Base-by-base conservation (phyloP, 2,329 filamentous ascomycete genomes). In the Cercospora brassicicola region DNA sequence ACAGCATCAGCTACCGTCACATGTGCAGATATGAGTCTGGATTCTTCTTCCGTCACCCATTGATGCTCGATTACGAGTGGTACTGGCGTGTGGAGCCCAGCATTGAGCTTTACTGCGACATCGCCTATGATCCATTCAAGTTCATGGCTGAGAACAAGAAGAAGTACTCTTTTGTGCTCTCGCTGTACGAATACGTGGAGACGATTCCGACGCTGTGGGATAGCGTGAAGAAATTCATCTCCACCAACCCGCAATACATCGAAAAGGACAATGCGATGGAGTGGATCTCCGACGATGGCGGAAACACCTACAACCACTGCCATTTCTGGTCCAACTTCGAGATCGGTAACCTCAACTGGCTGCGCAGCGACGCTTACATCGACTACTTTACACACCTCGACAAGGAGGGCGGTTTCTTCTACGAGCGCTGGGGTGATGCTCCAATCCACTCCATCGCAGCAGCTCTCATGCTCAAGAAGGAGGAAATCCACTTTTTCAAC, bases 301-400 rank as follows among this genome's bases (percentile, higher is more conserved):
- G 96, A 69, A 89, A 95, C 68, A 93, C 88, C 6, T 99, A 98
- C 84, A 99, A 98, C 84, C 89, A 94, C 79, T 99, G 95, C 84
- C 95, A 99, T 80, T 97, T 99, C 80, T 99, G 95, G 95, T 98
- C 94, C 77, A 99, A 99, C 85, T 99, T 99, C 74, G 95, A 99
- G 81, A 90, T 99, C 74, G 95, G 94, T 72, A 96, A 91, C 81
- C 86, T 99, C 45, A 88, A 96, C 76, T 99, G 95, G 93, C 88
- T 99, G 64, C 90, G 95, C 72, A 95, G 92, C 72, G 85, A 94
- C 79, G 87, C 91, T 23, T 99, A 99, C 82, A 82, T 90, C 55
- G 94, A 98, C 81, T 99, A 89, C 83, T 99, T 99, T 77, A 88
- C 94, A 61, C 87, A 89, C 5, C 88, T 99, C 31, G 95, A 99